These are phyloP conservation scores for Tuber microsphaerosporum DNA, from an alignment of 495 filamentous ascomycete species.

Conservation along the genomic window DNA sequence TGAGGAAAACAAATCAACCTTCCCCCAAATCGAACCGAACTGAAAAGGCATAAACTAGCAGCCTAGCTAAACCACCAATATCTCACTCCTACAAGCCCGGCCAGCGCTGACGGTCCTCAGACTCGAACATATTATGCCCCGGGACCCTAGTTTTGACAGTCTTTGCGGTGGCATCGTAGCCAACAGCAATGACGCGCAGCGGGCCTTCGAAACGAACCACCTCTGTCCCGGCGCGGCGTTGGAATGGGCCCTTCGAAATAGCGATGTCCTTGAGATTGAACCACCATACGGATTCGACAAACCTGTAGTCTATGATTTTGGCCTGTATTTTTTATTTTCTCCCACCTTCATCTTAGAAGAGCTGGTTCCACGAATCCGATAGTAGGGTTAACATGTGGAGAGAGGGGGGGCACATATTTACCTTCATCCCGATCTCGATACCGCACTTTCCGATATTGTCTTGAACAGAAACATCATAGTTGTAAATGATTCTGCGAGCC, in stretches of 20 bases:
- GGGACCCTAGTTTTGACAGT: background rate
- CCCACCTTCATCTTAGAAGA: background rate
- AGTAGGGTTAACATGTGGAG: background rate
- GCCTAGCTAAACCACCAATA: background rate
- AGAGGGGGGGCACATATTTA: background rate
- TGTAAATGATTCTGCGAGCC: background rate
- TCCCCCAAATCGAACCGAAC: background rate
- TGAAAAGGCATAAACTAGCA: background rate
- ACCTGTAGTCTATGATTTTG: background rate
- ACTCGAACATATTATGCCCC: background rate
- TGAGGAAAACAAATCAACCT: background rate
- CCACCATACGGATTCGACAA: background rate
- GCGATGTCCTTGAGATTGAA: background rate
- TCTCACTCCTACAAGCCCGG: background rate
- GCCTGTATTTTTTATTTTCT: background rate
- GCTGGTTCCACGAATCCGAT: background rate
- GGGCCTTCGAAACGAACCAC: background rate
- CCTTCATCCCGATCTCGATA: background rate
- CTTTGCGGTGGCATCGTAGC: background rate
- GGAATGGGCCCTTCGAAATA: background rate
- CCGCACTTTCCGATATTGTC: slow-evolving; percentile 3
- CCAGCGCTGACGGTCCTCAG: background rate
- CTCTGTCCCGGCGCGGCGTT: background rate
- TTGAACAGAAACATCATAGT: background rate
- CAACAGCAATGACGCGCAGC: background rate